Evolutionary conservation across 768 basidiomycete genomes (phyloP), one percentile per base, ranked within the genome.

Genomic region (Rhodocollybia butyracea): DNA sequence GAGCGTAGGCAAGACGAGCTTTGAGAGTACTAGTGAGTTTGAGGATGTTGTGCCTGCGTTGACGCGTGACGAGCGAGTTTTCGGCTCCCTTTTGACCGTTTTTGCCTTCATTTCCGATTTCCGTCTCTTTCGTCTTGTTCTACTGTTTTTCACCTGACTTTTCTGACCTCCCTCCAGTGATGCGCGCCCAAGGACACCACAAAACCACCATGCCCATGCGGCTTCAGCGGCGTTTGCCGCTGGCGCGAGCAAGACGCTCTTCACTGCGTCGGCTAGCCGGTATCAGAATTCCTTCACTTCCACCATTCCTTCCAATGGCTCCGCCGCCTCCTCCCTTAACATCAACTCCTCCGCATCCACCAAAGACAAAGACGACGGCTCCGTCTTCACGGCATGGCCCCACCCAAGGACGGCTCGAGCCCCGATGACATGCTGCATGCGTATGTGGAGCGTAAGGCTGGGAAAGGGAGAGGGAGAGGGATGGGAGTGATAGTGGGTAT

Each of bases 341-440:
- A 40, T 39, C 56, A 50, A 43, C 46, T 58, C 56, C 12, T 46
- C 30, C 19, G 22, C 39, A 17, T 32, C n/a, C n/a, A n/a, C n/a
- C n/a, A n/a, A n/a, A 40, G 17, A 12, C 50, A 6, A 2, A 39
- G 31, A 31, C 13, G n/a, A n/a, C n/a, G n/a, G n/a, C n/a, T n/a
- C n/a, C 29, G 6, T 30, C 17, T 48, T n/a, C n/a, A 48, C 46
- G 3, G 46, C 30, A 54, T 50, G 50, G 40, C 34, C 26, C 61
- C 15, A 53, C 59, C 36, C 58, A 60, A 13, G 55, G 56, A 55
- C 19, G 63, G 57, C 2, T 57, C 63, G 60, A 68, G 64, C 61
- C 61, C 74, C 70, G 89, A 91, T 64, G 89, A 82, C 24, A 87
- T 91, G 84, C 74, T 91, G 42, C 82, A 85, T 34, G 86, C 85